Evolutionary conservation across 257 asterid genomes (phyloP), one percentile per base, ranked within the genome.

Genomic region (Nicotiana noctiflora): DNA sequence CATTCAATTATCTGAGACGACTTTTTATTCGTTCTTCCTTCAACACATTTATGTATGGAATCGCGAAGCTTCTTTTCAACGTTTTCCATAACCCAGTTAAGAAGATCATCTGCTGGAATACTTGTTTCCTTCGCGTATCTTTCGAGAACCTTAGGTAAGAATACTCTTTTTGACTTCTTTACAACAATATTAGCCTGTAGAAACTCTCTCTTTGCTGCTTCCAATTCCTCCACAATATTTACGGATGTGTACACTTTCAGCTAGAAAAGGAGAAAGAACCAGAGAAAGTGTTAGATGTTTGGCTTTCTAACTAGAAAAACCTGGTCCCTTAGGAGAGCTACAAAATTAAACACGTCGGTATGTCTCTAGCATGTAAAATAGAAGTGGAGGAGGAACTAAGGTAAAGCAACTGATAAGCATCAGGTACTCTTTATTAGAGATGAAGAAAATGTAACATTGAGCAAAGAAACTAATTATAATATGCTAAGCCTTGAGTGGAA

Each of bases 231-330:
- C 76, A 57, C 74, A 14, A 90, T 81, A 46, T 88, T 84, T 4
- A 88, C 79, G 21, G 90, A 88, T 8, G 91, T 89, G 40, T 89
- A 90, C 18, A 89, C 92, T 81, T 84, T 86, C 86, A 89, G 87
- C 92, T 90, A 75, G 79, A 84, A 4, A 84, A 74, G 52, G 14
- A 29, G 77, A 63, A 49, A 56, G n/a, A 25, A 77, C 1, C 55
- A 4, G 40, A 44, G n/a, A 46, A 19, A 53, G 44, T 74, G 44
- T 74, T 74, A 74, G 61, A 74, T 9, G 12, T 49, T 44, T 8
- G 15, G 19, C 14, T 21, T 70, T 70, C 59, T 70, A 6, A 5
- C 77, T 21, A 11, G 32, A 11, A 19, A 34, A 10, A 19, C 11
- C 25, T n/a, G 32, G 11, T 21, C n/a, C 27, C 32, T 40, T 68